Conservation (phyloP, 495 filamentous ascomycete genomes). For the Penicillium arizonense region DNA sequence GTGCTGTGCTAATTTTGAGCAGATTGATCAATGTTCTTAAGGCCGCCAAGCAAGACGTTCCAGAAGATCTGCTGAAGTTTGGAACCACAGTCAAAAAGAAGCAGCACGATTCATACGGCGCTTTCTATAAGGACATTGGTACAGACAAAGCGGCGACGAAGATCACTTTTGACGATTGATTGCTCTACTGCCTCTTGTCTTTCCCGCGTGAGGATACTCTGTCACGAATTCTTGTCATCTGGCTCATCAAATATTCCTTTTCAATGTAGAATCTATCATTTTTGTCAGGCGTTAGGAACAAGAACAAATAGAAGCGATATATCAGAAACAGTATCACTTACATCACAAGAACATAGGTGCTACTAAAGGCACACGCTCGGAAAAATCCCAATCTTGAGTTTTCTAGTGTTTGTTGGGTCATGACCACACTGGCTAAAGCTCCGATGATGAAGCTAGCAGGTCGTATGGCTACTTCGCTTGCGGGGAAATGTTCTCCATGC, state of each 20-base stretch:
- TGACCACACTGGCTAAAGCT: slow-evolving; percentile 29
- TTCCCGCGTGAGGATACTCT: slow-evolving; percentile 19
- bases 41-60: slow-evolving; percentile 82
- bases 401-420: slow-evolving; percentile 21
- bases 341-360: slow-evolving; percentile 55
- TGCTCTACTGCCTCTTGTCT: slow-evolving; percentile 19
- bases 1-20: slow-evolving; percentile 10
- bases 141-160: slow-evolving; percentile 81
- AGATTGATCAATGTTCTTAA: slow-evolving; percentile 88
- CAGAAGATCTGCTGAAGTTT: slow-evolving; percentile 85
- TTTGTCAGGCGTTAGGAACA: slow-evolving; percentile 9
- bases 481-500: slow-evolving; percentile 27
- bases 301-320: neutral
- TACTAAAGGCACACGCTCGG: slow-evolving; percentile 48
- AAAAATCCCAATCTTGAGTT: slow-evolving; percentile 40
- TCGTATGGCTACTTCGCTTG: slow-evolving; percentile 26
- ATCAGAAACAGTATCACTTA: slow-evolving; percentile 41
- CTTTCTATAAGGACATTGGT: slow-evolving; percentile 82
- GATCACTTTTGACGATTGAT: slow-evolving; percentile 82
- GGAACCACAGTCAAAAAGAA: slow-evolving; percentile 99
- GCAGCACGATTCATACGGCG: slow-evolving; percentile 87
- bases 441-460: slow-evolving; percentile 32
- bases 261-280: slow-evolving; percentile 56
- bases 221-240: slow-evolving; percentile 42
- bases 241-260: slow-evolving; percentile 52